Evolutionary conservation across 2,329 filamentous ascomycete genomes (phyloP), one percentile per base, ranked within the genome.

Genomic region (Sporothrix phasma): DNA sequence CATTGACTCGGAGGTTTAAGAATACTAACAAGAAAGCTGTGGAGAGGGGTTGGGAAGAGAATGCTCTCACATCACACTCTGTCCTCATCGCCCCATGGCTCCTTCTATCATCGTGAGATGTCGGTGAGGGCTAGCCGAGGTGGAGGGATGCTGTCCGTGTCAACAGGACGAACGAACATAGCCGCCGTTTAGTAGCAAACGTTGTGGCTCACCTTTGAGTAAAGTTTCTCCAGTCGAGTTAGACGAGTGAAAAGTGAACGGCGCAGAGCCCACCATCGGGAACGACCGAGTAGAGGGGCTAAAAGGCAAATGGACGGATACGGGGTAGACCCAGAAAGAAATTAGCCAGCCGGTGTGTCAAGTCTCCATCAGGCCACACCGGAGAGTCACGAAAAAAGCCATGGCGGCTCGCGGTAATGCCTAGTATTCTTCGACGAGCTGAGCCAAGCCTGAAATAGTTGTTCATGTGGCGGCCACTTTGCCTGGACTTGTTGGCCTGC

Each of bases 31-130:
- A 37, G 24, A 59, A 59, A 43, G 54, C 39, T 39, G 24, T 15
- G 45, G 24, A 37, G 10, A 37, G 5, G 24, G 22, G 10, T 17
- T 22, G 3, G 15, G 19, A 41, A 26, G 19, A 39, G 4, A 5
- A 43, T 5, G 56, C 13, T 11, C 5, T 29, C 17, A 3, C 7
- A 6, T 19, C 39, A n/a, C 6, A 15, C 31, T 39, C 31, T 56
- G 51, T 56, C 34, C 31, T 56, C 31, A n/a, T 58, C 22, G 37
- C 43, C 34, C n/a, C n/a, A n/a, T n/a, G n/a, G n/a, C n/a, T n/a
- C n/a, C n/a, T n/a, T n/a, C n/a, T n/a, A n/a, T 54, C 19, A 58
- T 58, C 37, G 22, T 58, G 53, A 58, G 34, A 43, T 58, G 29
- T 58, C 22, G 51, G 51, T 19, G 31, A 51, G 15, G 8, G 47